Conservation (phyloP, 345 rosid genomes). For the Euphorbia lathyris region DNA sequence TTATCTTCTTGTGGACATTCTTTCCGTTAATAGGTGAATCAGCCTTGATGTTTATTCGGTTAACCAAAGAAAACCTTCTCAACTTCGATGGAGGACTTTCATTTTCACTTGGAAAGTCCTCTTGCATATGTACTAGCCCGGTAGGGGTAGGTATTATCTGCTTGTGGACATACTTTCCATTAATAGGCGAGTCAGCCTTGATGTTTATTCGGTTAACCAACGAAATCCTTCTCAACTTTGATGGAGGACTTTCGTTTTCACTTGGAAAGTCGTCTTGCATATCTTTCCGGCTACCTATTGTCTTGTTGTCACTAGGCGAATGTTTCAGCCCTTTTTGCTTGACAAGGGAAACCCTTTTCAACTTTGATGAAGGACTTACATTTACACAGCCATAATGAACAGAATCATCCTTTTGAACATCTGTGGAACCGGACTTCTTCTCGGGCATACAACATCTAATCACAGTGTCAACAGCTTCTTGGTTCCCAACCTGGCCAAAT, state of each 20-base stretch:
- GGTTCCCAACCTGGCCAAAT: slow-evolving; percentile 52
- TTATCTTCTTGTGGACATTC: no score
- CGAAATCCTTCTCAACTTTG: slow-evolving; percentile 49
- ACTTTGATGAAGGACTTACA: slow-evolving; percentile 65
- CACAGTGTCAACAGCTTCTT: slow-evolving; percentile 66
- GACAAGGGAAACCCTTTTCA: slow-evolving; percentile 54
- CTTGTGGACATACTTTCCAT: no score
- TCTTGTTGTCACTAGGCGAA: slow-evolving; percentile 33
- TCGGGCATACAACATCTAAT: slow-evolving; percentile 25
- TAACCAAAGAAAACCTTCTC: not conserved
- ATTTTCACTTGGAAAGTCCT: not conserved
- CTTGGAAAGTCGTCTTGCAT: slow-evolving; percentile 33
- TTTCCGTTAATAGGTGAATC: no score
- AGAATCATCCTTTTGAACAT: slow-evolving; percentile 22
- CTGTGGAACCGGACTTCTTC: slow-evolving; percentile 28
- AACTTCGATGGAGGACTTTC: not conserved
- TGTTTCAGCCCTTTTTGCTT: slow-evolving; percentile 35
- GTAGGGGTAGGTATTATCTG: no score
- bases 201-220: no score
- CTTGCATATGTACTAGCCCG: no score
- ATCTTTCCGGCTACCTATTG: slow-evolving; percentile 22
- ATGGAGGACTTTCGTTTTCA: slow-evolving; percentile 55
- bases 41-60: no score
- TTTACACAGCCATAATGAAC: slow-evolving; percentile 42
- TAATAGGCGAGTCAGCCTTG: no score